Evolutionary conservation across 352 stramenopile species (phyloP), one percentile per base, ranked within the genome.

Genomic region (Phytophthora pseudosyringae): DNA sequence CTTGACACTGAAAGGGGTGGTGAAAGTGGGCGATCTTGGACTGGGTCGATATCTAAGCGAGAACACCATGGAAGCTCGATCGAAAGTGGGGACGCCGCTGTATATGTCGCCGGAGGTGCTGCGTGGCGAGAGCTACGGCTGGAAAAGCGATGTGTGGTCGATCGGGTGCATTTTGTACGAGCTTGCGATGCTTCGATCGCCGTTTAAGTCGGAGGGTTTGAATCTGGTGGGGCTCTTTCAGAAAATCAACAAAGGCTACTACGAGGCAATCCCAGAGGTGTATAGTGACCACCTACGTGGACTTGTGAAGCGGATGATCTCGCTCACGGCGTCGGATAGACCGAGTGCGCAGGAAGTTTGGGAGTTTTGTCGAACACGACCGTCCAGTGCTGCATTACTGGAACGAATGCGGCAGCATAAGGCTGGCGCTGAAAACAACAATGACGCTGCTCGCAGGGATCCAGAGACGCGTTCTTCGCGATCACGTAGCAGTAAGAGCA

Each of bases 51-150:
- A 91, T 35, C 58, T 96, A 46, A 94, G 88, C 38, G 86, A 94
- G 26, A 77, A 94, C 52, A 95, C 86, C 4, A 63, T 94, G 18
- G 77, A 94, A 40, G 88, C 91, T 12, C 88, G 94, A 43, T 96
- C 88, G 10, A 97, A 98, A 59, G 94, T 98, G 13, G 95, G 95
- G 3, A 98, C 94, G 21, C 95, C 95, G 36, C 74, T 98, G 18
- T 98, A 98, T 67, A 98, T 98, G 91, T 97, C 91, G 8, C 94
- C 95, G 0, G 95, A 98, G 54, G 91, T 99, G 33, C 80, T 98
- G 16, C 83, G 90, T 3, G 95, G 95, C 13, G 86, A 97, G 50
- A 89, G 90, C 21, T 98, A 99, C 69, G 92, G 98, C 63, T 98
- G 89, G 89, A 98, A 98, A 67, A 97, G 86, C 55, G 96, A 99